Evolutionary conservation across 225 moss, liverwort and hornwort genomes (phyloP), one percentile per base, ranked within the genome.

Genomic region (Lunularia cruciata): DNA sequence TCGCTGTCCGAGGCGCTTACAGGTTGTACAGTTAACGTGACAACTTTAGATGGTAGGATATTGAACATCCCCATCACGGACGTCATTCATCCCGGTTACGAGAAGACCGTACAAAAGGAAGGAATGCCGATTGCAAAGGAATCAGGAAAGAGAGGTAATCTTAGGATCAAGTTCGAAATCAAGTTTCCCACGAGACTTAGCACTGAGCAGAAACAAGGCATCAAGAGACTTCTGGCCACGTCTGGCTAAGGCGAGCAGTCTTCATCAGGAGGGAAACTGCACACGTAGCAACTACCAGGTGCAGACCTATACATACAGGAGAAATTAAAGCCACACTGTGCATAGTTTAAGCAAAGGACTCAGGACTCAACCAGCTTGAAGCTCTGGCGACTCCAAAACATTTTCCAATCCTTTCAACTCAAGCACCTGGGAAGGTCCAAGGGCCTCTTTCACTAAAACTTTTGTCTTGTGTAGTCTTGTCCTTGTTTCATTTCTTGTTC

Each of bases 41-140:
- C 60, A 67, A 84, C 96, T 30, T 80, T 98, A 63, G 96, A 98
- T 75, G 90, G 90, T 37, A 89, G 96, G 86, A 81, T 90, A 46
- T 38, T 92, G 61, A 98, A 78, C 75, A 70, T 98, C 49, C 90
- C 83, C 74, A 57, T 87, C 71, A 67, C 84, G n/a, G 96, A 98
- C 73, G 79, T 87, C 53, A 88, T 98, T 18, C 68, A 84, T 78
- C 88, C 96, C 40, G 90, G 89, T 5, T 89, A 75, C 57, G 96
- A 98, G 86, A 98, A 92, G 84, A 83, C 84, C 37, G 83, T 98
- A 26, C 83, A 76, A 10, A 98, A 98, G 79, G 96, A 98, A 77
- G 96, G 96, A 42, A 98, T 98, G 96, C 96, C 96, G 13, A 90
- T 98, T 65, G 96, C 96, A 0, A 98, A 92, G 84, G 96, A 98